Conservation (phyloP, 768 basidiomycete genomes). For the Leccinum subgranulosum region DNA sequence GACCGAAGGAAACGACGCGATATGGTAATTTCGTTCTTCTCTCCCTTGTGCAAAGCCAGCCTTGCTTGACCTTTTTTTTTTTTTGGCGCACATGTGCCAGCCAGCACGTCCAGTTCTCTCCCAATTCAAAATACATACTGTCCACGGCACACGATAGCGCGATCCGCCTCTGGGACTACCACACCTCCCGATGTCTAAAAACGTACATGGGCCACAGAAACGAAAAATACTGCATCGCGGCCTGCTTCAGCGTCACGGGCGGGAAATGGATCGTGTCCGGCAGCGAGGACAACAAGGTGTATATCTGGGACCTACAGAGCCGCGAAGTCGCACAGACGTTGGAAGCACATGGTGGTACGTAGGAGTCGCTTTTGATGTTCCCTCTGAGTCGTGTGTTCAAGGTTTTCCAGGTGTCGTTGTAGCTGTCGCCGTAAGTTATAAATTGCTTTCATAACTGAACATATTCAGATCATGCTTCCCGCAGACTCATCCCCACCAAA, state of each 20-base stretch:
- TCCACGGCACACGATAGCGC: constrained; percentile 92
- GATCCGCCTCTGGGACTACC: constrained; percentile 94
- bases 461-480: not conserved
- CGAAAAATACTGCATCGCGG: constrained; percentile 78
- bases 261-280: constrained; percentile 91
- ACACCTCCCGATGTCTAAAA: constrained; percentile 85
- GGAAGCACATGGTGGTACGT: constrained; percentile 69
- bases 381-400: not conserved
- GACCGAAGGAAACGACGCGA: constrained; percentile 82
- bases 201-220: constrained; percentile 85
- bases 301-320: constrained; percentile 89
- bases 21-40: constrained; percentile 50
- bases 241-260: constrained; percentile 81
- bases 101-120: constrained; percentile 91
- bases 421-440: constrained; percentile 68
- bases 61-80: not conserved
- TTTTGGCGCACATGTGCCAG: constrained; percentile 34
- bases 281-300: constrained; percentile 85
- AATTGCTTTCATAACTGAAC: constrained; percentile 10
- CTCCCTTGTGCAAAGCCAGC: too few species aligned
- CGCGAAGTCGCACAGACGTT: constrained; percentile 80
- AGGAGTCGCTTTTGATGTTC: not conserved
- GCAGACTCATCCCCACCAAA: constrained; percentile 82
- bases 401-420: constrained; percentile 54
- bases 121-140: constrained; percentile 92